A percentile compares a stretch with the other conserved stretches of the same genome.
Evolutionary conservation across 2,329 filamentous ascomycete genomes (phyloP).

Genomic region (Stagonosporopsis rhizophila): DNA sequence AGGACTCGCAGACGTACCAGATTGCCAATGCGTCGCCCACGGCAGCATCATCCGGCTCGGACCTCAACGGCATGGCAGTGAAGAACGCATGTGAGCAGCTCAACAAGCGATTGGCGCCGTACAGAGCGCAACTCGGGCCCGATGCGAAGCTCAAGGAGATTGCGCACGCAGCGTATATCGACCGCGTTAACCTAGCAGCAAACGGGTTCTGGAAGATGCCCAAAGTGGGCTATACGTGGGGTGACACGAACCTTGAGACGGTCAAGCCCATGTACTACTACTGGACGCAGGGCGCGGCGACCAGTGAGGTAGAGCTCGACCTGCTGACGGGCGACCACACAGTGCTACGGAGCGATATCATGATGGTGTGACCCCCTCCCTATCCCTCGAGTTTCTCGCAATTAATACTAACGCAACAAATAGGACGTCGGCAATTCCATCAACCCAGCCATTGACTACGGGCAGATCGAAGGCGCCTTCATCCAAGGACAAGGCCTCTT

Average conservation of each 20-base stretch:
- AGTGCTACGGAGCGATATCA: conserved; percentile 83
- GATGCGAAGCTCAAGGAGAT: conserved; percentile 82
- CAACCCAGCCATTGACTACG: conserved; percentile 80
- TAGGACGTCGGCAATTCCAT: conserved; percentile 79
- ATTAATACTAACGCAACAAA: conserved; percentile 5
- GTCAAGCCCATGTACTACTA: conserved; percentile 87
- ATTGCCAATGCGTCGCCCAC: conserved; percentile 90
- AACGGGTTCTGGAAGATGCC: conserved; percentile 98
- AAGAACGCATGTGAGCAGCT: conserved; percentile 89
- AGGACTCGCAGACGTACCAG: conserved; percentile 88
- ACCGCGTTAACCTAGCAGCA: conserved; percentile 91
- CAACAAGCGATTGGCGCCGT: conserved; percentile 84
- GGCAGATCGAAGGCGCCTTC: conserved; percentile 82
- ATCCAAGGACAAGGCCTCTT: conserved; percentile 81
- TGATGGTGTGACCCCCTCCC: conserved; percentile 66
- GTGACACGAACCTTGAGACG: conserved; percentile 48
- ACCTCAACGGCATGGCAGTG: conserved; percentile 93
- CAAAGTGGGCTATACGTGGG: conserved; percentile 93
- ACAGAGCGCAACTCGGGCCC: conserved; percentile 79
- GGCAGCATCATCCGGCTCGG: conserved; percentile 89
- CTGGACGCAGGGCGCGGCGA: conserved; percentile 86
- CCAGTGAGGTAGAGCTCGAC: conserved; percentile 89
- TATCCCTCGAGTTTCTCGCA: background rate
- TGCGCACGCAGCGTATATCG: conserved; percentile 89
- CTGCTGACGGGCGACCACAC: conserved; percentile 93